Base-by-base conservation (phyloP, 352 stramenopile species). In the Phytophthora pluvialis region DNA sequence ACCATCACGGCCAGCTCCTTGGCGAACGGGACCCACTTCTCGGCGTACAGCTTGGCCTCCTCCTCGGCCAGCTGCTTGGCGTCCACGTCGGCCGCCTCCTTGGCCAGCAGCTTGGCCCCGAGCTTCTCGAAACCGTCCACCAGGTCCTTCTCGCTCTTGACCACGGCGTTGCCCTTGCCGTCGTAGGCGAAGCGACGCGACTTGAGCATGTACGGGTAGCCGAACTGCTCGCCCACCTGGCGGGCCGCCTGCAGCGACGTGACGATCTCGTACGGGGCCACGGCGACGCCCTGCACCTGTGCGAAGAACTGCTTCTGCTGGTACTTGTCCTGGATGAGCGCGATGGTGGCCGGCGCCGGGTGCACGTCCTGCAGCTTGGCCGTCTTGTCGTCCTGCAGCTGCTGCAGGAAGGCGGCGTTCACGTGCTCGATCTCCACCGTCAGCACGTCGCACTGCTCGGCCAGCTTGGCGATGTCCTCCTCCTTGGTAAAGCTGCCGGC, bases 351-450 rank as follows among this genome's bases (percentile, higher is more conserved):
- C 18, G 96, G 90, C 16, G 82, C 87, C 48, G 97, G 97, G 57
- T 93, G 81, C 38, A 95, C 82, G 21, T 58, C 70, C 38, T 64
- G 57, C 8, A 91, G 35, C 7, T 68, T 62, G 18, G 68, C 49
- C 16, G 62, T 38, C 64, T 98, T 87, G 26, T 70, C 46, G 48
- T 79, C 61, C 67, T 98, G 83, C 48, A 99, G 87, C 67, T 90
- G 90, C 32, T 83, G 78, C 46, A 99, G 77, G 11, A 88, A 94
- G 5, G 90, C 70, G 5, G 97, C 94, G 67, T 98, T 98, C 15
- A 99, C 95, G 75, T 99, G 97, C 75, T 99, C 97, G 75, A 99
- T 99, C 83, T 99, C 97, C 31, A 98, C 89, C 11, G 97, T 99
- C 15, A 99, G 77, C 15, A 99, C 85, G 78, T 99, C 93, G 72